Evolutionary conservation across 495 filamentous ascomycete genomes (phyloP).

Genomic region (Penicillium cataractarum): DNA sequence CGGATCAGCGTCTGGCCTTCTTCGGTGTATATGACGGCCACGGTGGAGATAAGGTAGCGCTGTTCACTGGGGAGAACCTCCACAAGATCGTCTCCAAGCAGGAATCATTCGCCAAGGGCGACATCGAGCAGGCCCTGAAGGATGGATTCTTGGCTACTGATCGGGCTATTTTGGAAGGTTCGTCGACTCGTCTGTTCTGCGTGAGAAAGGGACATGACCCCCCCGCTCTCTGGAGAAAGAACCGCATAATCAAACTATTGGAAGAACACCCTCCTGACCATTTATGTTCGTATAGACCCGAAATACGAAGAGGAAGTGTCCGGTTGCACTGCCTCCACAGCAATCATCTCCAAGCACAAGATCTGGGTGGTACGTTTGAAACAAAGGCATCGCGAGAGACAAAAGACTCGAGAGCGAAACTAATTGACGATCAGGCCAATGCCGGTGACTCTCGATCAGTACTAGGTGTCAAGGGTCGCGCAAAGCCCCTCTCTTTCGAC

Average conservation of each 20-base stretch:
- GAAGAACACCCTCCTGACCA: conserved; percentile 3
- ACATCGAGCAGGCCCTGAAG: conserved; percentile 94
- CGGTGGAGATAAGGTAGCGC: conserved; percentile 92
- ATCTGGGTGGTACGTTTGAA: conserved; percentile 82
- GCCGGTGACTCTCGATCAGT: conserved; percentile 95
- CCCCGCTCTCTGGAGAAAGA: neutral
- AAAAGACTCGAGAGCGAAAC: conserved; percentile 12
- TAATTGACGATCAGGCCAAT: conserved; percentile 68
- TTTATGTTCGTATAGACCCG: conserved; percentile 64
- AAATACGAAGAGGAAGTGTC: conserved; percentile 97
- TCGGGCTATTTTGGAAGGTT: conserved; percentile 92
- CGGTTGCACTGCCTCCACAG: conserved; percentile 92
- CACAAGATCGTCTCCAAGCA: conserved; percentile 94
- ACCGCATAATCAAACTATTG: conserved; percentile 16
- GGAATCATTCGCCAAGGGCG: conserved; percentile 84
- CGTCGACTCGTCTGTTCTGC: conserved; percentile 22
- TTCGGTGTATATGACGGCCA: conserved; percentile 99
- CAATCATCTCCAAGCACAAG: conserved; percentile 83
- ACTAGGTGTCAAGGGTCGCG: conserved; percentile 91
- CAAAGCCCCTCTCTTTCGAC: conserved; percentile 95
- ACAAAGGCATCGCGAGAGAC: neutral
- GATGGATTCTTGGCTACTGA: conserved; percentile 97
- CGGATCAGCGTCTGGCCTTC: conserved; percentile 80
- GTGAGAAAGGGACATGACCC: neutral
- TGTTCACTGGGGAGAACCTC: conserved; percentile 90